Conservation (phyloP, 805 yeast species). For the Clavispora phyllophila region DNA sequence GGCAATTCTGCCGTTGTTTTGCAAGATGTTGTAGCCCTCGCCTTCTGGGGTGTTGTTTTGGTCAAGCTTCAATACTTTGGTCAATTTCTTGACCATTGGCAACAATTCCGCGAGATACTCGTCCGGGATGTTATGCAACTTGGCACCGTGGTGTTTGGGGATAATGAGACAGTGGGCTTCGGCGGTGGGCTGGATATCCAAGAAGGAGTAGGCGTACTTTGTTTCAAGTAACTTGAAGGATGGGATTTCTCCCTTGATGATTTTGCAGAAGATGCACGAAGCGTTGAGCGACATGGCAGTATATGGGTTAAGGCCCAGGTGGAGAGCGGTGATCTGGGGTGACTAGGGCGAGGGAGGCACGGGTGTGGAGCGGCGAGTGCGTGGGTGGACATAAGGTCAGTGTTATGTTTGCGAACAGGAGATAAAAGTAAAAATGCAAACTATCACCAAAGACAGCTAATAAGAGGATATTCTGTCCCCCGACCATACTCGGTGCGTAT, state of each 20-base stretch:
- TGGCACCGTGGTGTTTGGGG: constrained; percentile 92
- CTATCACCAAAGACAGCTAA: too few species aligned
- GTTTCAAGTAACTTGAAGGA: constrained; percentile 88
- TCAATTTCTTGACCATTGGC: constrained; percentile 84
- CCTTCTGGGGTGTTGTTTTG: constrained; percentile 59
- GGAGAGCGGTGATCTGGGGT: background rate
- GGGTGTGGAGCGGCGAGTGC: constrained; percentile 1
- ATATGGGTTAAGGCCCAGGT: background rate
- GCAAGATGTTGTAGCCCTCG: constrained; percentile 80
- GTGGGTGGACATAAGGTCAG: too few species aligned
- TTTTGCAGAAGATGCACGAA: constrained; percentile 87
- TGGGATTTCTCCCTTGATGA: constrained; percentile 94
- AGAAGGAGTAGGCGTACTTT: constrained; percentile 71
- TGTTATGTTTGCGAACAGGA: too few species aligned
- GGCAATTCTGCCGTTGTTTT: constrained; percentile 92
- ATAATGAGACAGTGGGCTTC: constrained; percentile 85
- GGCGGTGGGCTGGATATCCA: constrained; percentile 91
- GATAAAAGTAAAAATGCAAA: too few species aligned
- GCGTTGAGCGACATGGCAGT: constrained; percentile 38
- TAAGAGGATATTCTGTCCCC: too few species aligned
- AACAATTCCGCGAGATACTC: constrained; percentile 81
- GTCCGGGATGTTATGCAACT: constrained; percentile 88
- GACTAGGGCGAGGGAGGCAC: background rate
- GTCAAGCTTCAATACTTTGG: constrained; percentile 63
- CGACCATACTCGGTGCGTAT: too few species aligned